phyloP scores from a whole-genome alignment of 2,329 filamentous ascomycete species.

The Exophiala aquamarina region DNA sequence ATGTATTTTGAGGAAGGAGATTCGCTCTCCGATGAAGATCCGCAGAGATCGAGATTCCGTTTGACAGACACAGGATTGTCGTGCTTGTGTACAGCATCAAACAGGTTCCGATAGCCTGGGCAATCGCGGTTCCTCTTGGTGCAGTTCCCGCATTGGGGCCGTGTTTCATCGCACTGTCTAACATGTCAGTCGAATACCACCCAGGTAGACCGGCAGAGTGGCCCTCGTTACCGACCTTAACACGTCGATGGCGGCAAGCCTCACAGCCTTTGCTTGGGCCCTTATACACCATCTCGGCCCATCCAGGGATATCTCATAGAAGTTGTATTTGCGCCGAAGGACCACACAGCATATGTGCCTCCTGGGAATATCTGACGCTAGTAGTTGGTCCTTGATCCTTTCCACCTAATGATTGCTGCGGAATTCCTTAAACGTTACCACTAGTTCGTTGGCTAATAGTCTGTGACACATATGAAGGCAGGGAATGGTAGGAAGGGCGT shows the following conservation, averaged over 20 bases:
- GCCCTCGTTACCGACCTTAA: conserved; percentile 16
- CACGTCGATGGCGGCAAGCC: conserved; percentile 18
- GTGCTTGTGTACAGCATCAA: conserved; percentile 19
- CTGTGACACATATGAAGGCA: too few species aligned
- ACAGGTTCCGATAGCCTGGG: conserved; percentile 18
- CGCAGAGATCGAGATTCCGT: background rate
- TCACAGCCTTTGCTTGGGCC: conserved; percentile 22
- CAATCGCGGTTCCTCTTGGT: conserved; percentile 16
- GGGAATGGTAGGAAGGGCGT: too few species aligned
- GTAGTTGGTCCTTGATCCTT: too few species aligned
- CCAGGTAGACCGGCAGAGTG: too few species aligned
- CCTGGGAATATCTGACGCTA: too few species aligned
- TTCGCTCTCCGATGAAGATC: background rate
- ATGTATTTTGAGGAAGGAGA: conserved; percentile 6
- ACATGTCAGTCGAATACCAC: conserved; percentile 1
- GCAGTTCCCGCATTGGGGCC: conserved; percentile 21
- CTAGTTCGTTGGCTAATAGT: too few species aligned
- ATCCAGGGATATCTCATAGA: background rate
- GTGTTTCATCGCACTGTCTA: conserved; percentile 18
- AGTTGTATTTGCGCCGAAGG: background rate
- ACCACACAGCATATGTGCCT: too few species aligned
- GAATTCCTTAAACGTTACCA: too few species aligned
- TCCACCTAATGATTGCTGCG: too few species aligned
- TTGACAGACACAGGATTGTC: conserved; percentile 6
- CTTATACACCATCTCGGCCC: conserved; percentile 21